Evolutionary conservation across 441 rosid genomes (phyloP).

Genomic region (Flueggea neowawraea): DNA sequence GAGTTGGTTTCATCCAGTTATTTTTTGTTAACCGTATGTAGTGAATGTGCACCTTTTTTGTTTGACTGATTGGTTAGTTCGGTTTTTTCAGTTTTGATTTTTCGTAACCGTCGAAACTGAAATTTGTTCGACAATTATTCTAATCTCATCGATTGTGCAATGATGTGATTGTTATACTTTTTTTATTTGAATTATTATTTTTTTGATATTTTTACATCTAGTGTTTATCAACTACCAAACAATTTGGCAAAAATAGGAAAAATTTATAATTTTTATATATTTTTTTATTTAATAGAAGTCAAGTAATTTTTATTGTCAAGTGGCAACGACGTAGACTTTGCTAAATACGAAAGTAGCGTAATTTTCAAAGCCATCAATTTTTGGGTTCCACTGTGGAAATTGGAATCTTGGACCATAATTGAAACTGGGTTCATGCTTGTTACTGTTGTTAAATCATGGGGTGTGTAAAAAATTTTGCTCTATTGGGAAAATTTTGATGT

Average conservation of each 20-base stretch:
- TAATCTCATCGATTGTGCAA: slow-evolving; percentile 17
- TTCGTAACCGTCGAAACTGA: slow-evolving; percentile 15
- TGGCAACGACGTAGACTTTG: slow-evolving; percentile 8
- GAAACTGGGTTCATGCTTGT: background rate
- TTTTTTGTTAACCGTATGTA: too few relatives aligned
- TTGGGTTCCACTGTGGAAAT: background rate
- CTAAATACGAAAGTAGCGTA: background rate
- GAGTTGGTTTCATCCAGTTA: background rate
- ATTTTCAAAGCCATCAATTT: background rate
- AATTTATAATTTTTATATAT: too few relatives aligned
- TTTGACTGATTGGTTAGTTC: slow-evolving; percentile 18
- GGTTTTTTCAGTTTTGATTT: slow-evolving; percentile 14
- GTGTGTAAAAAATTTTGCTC: background rate
- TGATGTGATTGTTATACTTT: slow-evolving; percentile 10
- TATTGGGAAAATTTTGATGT: slow-evolving; percentile 3
- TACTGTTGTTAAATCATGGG: background rate
- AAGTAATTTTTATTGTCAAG: background rate
- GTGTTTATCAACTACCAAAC: too few relatives aligned
- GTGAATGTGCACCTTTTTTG: background rate
- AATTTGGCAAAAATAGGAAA: too few relatives aligned
- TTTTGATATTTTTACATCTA: slow-evolving; percentile 4
- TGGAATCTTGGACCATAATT: slow-evolving; percentile 15
- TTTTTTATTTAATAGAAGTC: too few relatives aligned
- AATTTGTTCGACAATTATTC: slow-evolving; percentile 13
- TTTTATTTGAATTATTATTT: slow-evolving; percentile 8